Percentiles rank a stretch among this genome's conserved stretches.
phyloP scores from a whole-genome alignment of 2,329 filamentous ascomycete species.

The Penicillium digitatum region DNA sequence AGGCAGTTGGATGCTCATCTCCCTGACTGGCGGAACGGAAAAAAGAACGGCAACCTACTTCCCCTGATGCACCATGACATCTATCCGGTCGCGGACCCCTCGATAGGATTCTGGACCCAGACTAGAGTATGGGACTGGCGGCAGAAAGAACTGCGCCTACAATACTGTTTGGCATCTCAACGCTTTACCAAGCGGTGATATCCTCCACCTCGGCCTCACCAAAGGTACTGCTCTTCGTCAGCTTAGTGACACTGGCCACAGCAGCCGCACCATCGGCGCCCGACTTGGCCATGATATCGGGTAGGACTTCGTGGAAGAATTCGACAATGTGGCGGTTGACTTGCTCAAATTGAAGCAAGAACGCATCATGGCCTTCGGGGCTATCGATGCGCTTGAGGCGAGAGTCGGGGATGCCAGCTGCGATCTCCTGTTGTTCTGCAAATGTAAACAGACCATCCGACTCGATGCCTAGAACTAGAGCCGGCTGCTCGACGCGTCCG shows the following conservation, averaged over 20 bases:
- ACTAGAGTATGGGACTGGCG: constrained; percentile 21
- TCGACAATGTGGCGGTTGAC: constrained; percentile 82
- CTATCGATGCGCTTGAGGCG: constrained; percentile 83
- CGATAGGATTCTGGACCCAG: constrained; percentile 6
- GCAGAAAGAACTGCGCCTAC: constrained; percentile 30
- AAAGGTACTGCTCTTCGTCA: constrained; percentile 86
- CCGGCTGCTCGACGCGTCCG: constrained; percentile 78
- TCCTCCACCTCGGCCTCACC: constrained; percentile 95
- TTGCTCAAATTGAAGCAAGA: constrained; percentile 93
- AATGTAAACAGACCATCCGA: constrained; percentile 96
- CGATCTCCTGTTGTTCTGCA: constrained; percentile 90
- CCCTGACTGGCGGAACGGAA: constrained; percentile 38
- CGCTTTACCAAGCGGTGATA: constrained; percentile 80
- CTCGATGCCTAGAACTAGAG: constrained; percentile 88
- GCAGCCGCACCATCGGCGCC: constrained; percentile 47
- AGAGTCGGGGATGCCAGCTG: constrained; percentile 71
- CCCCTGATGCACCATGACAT: constrained; percentile 23
- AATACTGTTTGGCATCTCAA: neutral
- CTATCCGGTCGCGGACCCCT: constrained; percentile 5
- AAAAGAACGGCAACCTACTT: constrained; percentile 36
- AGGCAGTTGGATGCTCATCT: constrained; percentile 43
- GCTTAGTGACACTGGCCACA: constrained; percentile 54
- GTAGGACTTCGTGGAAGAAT: constrained; percentile 77
- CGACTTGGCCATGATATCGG: constrained; percentile 76
- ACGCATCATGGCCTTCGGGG: constrained; percentile 93